Evolutionary conservation across 1,284 basidiomycete genomes (phyloP).

Genomic region (Malassezia sp.): DNA sequence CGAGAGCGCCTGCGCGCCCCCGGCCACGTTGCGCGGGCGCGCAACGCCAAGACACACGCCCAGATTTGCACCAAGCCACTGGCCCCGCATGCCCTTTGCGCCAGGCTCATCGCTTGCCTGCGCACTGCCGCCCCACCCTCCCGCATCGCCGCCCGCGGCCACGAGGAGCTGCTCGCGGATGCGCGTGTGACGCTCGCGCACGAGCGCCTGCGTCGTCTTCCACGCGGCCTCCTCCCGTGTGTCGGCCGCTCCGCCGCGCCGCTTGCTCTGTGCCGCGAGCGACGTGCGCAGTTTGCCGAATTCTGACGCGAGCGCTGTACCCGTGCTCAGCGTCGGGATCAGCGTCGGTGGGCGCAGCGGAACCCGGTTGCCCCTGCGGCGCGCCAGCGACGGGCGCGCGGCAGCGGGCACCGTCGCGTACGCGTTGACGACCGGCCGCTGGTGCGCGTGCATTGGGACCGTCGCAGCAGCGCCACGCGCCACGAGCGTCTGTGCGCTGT

Average conservation of each 20-base stretch:
- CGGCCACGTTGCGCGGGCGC: conserved; percentile 50
- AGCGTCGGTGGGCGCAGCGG: conserved; percentile 73
- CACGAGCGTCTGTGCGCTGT: neutral
- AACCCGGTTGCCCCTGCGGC: conserved; percentile 12
- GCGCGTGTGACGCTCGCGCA: conserved; percentile 60
- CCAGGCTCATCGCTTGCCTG: conserved; percentile 63
- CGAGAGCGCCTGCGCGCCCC: conserved; percentile 68
- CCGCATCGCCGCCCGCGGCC: conserved; percentile 15
- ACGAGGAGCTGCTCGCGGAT: conserved; percentile 61
- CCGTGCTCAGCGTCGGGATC: conserved; percentile 64
- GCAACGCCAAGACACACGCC: conserved; percentile 39
- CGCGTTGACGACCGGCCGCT: too few species aligned
- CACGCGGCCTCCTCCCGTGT: conserved; percentile 1
- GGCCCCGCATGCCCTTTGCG: conserved; percentile 65
- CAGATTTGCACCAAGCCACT: conserved; percentile 64
- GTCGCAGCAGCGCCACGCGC: neutral
- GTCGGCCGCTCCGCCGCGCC: neutral
- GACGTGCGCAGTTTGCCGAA: conserved; percentile 9
- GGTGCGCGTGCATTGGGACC: too few species aligned
- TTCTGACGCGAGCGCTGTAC: conserved; percentile 14
- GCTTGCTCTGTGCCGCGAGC: neutral
- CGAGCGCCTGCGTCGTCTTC: conserved; percentile 55
- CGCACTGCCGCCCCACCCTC: conserved; percentile 15
- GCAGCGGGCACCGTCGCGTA: neutral
- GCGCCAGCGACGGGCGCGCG: conserved; percentile 1